These are phyloP conservation scores for Yamadazyma dendronema DNA, from an alignment of 1,139 yeast species.

Conservation along the genomic window DNA sequence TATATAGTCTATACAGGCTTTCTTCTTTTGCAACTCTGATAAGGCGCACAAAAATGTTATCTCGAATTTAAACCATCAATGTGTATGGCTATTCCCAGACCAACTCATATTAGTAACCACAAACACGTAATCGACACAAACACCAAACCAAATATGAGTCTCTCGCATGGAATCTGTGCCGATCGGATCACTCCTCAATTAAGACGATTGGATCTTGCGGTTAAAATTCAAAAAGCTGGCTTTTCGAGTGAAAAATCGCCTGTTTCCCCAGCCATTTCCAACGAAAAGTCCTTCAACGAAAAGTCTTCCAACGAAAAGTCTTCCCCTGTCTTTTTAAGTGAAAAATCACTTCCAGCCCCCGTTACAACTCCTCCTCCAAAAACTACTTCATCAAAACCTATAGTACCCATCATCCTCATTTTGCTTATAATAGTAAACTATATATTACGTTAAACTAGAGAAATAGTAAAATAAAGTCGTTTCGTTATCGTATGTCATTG, in stretches of 20 bases:
- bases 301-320: no score
- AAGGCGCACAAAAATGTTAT: not conserved
- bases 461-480: not conserved
- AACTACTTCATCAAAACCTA: not conserved
- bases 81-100: constrained; percentile 7
- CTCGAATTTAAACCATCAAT: not conserved
- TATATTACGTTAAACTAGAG: not conserved
- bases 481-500: no score
- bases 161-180: not conserved
- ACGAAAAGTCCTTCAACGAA: no score
- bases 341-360: not conserved
- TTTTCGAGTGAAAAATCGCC: not conserved
- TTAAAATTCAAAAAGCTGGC: not conserved
- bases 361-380: not conserved
- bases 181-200: not conserved
- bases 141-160: not conserved
- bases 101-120: not conserved
- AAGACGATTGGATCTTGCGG: not conserved
- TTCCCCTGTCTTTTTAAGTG: not conserved
- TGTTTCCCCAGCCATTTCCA: no score
- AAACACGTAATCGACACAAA: not conserved
- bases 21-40: not conserved
- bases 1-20: not conserved
- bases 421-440: not conserved
- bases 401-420: not conserved